These are phyloP conservation scores for Colletotrichum lupini DNA, from an alignment of 2,329 filamentous ascomycete species.

Conservation along the genomic window DNA sequence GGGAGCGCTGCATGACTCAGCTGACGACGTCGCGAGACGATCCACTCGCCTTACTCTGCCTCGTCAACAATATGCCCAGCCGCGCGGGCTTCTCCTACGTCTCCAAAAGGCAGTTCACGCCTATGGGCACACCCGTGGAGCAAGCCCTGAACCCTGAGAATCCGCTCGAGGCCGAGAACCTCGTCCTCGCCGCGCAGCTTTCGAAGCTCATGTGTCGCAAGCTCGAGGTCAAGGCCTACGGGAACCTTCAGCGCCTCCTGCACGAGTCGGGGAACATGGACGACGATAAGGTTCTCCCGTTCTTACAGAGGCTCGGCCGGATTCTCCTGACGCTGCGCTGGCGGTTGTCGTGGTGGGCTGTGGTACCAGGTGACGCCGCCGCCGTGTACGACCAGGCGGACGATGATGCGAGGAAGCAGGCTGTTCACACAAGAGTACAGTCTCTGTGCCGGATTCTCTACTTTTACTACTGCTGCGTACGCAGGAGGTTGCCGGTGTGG, in stretches of 20 bases:
- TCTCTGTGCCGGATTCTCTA: slow-evolving; percentile 55
- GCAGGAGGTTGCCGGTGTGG: slow-evolving; percentile 53
- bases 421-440: slow-evolving; percentile 51
- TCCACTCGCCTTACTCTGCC: slow-evolving; percentile 51
- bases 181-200: slow-evolving; percentile 54
- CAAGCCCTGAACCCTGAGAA: slow-evolving; percentile 51
- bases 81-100: slow-evolving; percentile 55
- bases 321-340: slow-evolving; percentile 53
- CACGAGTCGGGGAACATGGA: slow-evolving; percentile 10
- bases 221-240: slow-evolving; percentile 56
- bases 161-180: slow-evolving; percentile 47
- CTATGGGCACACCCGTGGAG: slow-evolving; percentile 34
- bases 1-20: slow-evolving; percentile 53
- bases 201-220: slow-evolving; percentile 57
- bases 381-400: slow-evolving; percentile 42
- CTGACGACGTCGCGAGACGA: slow-evolving; percentile 50
- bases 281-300: slow-evolving; percentile 43
- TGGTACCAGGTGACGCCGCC: slow-evolving; percentile 45
- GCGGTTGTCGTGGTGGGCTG: slow-evolving; percentile 56
- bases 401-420: slow-evolving; percentile 47
- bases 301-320: slow-evolving; percentile 25
- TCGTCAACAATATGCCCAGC: slow-evolving; percentile 58
- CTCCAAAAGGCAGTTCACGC: slow-evolving; percentile 22
- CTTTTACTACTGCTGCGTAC: slow-evolving; percentile 56
- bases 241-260: slow-evolving; percentile 50